Evolutionary conservation across 2,329 filamentous ascomycete genomes (phyloP), one percentile per base, ranked within the genome.

Genomic region (Cladosporium sp.): DNA sequence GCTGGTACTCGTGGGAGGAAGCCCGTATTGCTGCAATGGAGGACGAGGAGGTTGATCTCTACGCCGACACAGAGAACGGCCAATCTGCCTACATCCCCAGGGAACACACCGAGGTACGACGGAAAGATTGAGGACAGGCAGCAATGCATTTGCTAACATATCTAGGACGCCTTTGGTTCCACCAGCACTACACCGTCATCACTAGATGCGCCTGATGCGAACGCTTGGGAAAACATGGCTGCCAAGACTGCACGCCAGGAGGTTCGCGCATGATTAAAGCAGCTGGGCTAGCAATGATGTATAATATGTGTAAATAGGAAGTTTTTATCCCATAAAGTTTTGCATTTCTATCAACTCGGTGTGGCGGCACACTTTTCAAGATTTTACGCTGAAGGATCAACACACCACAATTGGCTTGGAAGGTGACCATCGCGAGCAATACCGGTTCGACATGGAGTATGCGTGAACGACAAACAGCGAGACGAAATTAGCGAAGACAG

Each of bases 1-100:
- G 94, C 73, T 95, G 88, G 81, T 94, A 97, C 79, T 86, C 91
- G 11, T 98, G 92, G 90, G 85, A 91, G 74, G 91, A 93, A 74
- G 92, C 92, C 25, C 80, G 86, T 58, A 79, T 84, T 66, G 79
- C 91, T 68, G 91, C 89, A 7, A 82, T 85, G 79, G 74, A 79
- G 10, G 91, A 94, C 75, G 83, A 85, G 5, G 89, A 91, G 76
- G 83, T 93, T 71, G 80, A 91, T 73, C 76, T 91, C 28, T 82
- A 63, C 13, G 59, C 59, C 32, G 48, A 56, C 32, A 48, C 48
- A 21, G 59, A 63, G 13, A 63, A 56, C 16, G 49, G 59, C 21
- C 18, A 63, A 26, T 7, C 59, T n/a, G 59, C 59, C 2, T 63
- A 63, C 16, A 26, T 54, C 13, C 59, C 59, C 48, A 63, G 43